Evolutionary conservation across 2,329 filamentous ascomycete genomes (phyloP), one percentile per base, ranked within the genome.

Genomic region (Phyllosticta paracitricarpa): DNA sequence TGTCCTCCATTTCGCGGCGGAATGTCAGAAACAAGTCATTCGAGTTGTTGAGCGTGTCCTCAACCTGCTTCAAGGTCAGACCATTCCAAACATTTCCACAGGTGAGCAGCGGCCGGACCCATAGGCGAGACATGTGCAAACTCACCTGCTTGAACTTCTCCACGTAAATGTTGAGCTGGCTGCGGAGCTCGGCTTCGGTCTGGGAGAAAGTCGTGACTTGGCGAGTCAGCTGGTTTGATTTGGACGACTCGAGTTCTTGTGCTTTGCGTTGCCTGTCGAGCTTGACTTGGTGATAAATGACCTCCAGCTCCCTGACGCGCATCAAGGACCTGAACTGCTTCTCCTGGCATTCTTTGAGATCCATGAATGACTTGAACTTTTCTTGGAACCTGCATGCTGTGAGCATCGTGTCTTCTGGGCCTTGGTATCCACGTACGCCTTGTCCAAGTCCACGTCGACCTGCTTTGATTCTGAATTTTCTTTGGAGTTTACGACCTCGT

Each of bases 111-210:
- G 55, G 60, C 56, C 56, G 58, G 53, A 58, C 56, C 51, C 51
- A 40, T 51, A 59, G 61, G 56, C 51, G 61, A 56, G 61, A 59
- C 52, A 62, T 58, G 52, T 62, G 56, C 26, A 62, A 54, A 54
- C 59, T 75, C 84, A 96, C 93, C 89, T 99, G 94, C 80, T 97
- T 97, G 78, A 97, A 97, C 78, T 97, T 99, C 73, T 99, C 94
- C 26, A 97, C 93, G 70, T 99, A 99, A 68, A 97, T 93, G 73
- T 97, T 97, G 68, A 99, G 85, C 76, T 99, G 94, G 69, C 90
- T 95, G 63, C 94, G 82, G 61, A 99, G 82, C 75, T 97, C 93
- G 17, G 89, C 88, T 76, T 99, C 94, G 9, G 93, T 97, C 75
- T 96, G 94, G 40, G 91, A 94, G 73, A 97, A 97, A 1, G 91